Conservation (phyloP, 164 flowering plant species). For the Hamamelis virginiana region DNA sequence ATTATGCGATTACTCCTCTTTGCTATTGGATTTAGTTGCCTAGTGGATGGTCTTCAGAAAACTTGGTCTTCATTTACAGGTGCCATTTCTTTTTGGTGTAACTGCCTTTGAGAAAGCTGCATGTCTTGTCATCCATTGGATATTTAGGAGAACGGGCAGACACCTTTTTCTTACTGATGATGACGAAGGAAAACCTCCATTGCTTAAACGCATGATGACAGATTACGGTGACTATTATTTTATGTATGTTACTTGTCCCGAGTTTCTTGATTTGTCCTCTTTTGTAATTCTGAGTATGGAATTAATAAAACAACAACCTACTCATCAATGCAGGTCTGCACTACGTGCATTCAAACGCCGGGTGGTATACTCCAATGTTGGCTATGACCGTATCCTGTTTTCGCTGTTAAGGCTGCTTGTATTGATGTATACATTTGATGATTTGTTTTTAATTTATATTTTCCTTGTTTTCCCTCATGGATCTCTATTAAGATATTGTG, state of each 20-base stretch:
- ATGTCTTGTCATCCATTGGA: slow-evolving; percentile 65
- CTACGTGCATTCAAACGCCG: slow-evolving; percentile 70
- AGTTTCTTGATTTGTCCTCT: neutral
- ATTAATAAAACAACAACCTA: neutral
- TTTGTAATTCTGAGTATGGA: slow-evolving; percentile 1
- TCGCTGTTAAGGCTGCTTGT: neutral
- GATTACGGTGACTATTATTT: slow-evolving; percentile 61
- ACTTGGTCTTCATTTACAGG: slow-evolving; percentile 44
- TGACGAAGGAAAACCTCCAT: slow-evolving; percentile 77
- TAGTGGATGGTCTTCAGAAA: neutral
- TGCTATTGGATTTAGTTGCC: neutral
- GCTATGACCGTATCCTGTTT: slow-evolving; percentile 87
- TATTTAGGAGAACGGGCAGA: slow-evolving; percentile 89
- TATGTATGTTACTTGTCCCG: slow-evolving; percentile 45
- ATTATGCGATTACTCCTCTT: neutral
- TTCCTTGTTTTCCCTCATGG: slow-evolving; percentile 33
- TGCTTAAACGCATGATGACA: slow-evolving; percentile 78
- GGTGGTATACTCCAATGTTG: slow-evolving; percentile 87
- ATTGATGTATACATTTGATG: slow-evolving; percentile 7
- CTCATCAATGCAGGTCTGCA: slow-evolving; percentile 69
- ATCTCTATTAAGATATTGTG: slow-evolving; percentile 65
- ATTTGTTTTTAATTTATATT: neutral
- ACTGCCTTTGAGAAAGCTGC: slow-evolving; percentile 72
- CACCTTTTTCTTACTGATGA: slow-evolving; percentile 89
- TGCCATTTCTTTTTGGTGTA: slow-evolving; percentile 93